These are phyloP conservation scores for Styphnolobium japonicum DNA, from an alignment of 306 rosid species.

Conservation along the genomic window DNA sequence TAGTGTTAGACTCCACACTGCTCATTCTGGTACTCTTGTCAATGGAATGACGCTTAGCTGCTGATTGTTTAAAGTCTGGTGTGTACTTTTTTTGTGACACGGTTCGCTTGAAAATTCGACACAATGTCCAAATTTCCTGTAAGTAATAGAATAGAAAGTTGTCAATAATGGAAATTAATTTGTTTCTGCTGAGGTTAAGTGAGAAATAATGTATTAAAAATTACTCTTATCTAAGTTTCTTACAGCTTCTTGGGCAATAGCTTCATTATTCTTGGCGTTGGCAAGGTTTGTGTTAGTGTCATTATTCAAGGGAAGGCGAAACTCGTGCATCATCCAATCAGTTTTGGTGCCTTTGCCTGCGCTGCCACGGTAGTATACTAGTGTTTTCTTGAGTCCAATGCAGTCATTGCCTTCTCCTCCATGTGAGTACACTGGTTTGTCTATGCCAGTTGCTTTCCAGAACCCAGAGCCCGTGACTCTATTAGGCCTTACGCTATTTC, in stretches of 20 bases:
- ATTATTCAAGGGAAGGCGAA: conserved; percentile 64
- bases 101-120: conserved; percentile 78
- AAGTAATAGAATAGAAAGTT: background rate
- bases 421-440: conserved; percentile 38
- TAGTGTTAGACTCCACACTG: conserved; percentile 25
- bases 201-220: background rate
- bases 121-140: conserved; percentile 97
- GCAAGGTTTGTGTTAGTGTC: background rate
- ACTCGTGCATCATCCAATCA: conserved; percentile 99
- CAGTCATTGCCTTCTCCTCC: conserved; percentile 48
- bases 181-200: background rate
- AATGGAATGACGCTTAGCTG: conserved; percentile 32
- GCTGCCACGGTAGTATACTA: conserved; percentile 83
- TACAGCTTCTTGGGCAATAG: conserved; percentile 60
- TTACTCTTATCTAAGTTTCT: background rate
- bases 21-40: conserved; percentile 24
- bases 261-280: background rate
- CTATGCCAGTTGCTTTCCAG: conserved; percentile 94
- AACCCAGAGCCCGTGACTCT: conserved; percentile 86
- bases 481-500: conserved; percentile 83
- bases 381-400: conserved; percentile 88
- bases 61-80: conserved; percentile 45
- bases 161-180: background rate
- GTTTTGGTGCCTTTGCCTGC: conserved; percentile 95
- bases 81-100: conserved; percentile 49